phyloP scores from a whole-genome alignment of 768 basidiomycete genomes.

The Russula brevipes region DNA sequence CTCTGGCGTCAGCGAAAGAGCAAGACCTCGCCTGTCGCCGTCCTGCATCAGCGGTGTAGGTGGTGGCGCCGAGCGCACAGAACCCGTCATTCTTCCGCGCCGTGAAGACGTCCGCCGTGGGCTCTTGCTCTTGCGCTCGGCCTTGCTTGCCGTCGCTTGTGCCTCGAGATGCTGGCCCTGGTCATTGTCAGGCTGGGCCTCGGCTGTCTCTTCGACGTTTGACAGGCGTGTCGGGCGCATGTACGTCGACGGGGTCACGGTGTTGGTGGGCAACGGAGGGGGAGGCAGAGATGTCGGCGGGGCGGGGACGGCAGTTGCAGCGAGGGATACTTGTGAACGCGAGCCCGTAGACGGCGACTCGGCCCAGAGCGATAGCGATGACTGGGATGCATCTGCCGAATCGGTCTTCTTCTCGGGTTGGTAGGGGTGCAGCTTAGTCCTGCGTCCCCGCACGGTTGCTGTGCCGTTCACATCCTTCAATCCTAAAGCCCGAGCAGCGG shows the following conservation, averaged over 20 bases:
- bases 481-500: conserved; percentile 30
- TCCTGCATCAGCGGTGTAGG: conserved; percentile 27
- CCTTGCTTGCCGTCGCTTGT: neutral
- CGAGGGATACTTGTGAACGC: conserved; percentile 25
- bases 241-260: neutral
- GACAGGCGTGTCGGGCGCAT: conserved; percentile 54
- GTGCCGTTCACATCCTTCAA: conserved; percentile 30
- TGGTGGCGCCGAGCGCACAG: conserved; percentile 64
- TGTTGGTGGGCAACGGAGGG: neutral
- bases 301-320: neutral
- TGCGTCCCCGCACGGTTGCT: conserved; percentile 39
- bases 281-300: neutral
- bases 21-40: conserved; percentile 29
- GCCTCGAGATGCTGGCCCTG: neutral
- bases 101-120: conserved; percentile 38
- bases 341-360: conserved; percentile 27
- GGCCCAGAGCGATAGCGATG: conserved; percentile 20
- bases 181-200: conserved; percentile 32
- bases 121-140: conserved; percentile 32
- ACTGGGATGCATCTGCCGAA: conserved; percentile 27
- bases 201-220: conserved; percentile 62
- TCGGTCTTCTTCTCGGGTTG: conserved; percentile 32
- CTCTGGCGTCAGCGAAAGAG: conserved; percentile 78
- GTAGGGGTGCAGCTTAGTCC: conserved; percentile 40
- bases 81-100: conserved; percentile 39